Evolutionary conservation across 78 protist species (phyloP).

Genomic region (Paulinella micropora): DNA sequence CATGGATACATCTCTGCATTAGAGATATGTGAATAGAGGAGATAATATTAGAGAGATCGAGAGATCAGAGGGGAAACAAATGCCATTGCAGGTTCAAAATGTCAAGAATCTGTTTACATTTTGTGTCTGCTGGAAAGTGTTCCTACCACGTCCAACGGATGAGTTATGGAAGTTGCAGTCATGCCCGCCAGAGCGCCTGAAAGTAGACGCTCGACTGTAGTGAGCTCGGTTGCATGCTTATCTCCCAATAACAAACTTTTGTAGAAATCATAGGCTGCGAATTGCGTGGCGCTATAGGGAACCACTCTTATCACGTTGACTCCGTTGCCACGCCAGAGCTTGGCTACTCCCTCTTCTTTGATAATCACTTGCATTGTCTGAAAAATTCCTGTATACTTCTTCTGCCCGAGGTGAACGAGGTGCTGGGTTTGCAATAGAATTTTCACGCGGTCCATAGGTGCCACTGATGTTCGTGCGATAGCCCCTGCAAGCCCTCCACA

Average conservation of each 20-base stretch:
- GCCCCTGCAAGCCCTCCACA: conserved; percentile 14
- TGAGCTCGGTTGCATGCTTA: background rate
- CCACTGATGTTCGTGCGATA: background rate
- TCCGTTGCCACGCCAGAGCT: conserved; percentile 10
- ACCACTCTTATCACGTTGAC: background rate
- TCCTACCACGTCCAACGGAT: conserved; percentile 19
- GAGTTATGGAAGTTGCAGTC: background rate
- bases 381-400: too few relatives aligned
- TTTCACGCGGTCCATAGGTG: conserved; percentile 9
- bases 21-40: too few relatives aligned
- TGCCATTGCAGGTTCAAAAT: too few relatives aligned
- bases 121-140: too few relatives aligned
- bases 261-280: conserved; percentile 12
- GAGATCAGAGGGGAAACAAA: too few relatives aligned
- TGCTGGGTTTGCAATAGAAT: background rate
- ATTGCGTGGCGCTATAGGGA: conserved; percentile 7
- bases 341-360: background rate
- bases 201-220: background rate
- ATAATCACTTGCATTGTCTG: background rate
- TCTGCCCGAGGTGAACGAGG: too few relatives aligned
- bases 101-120: too few relatives aligned
- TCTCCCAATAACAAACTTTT: background rate
- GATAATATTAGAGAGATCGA: too few relatives aligned
- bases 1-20: too few relatives aligned
- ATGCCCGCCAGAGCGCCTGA: conserved; percentile 10